These are phyloP conservation scores for Chlorencoelia australis DNA, from an alignment of 2,329 filamentous ascomycete species.

Conservation along the genomic window DNA sequence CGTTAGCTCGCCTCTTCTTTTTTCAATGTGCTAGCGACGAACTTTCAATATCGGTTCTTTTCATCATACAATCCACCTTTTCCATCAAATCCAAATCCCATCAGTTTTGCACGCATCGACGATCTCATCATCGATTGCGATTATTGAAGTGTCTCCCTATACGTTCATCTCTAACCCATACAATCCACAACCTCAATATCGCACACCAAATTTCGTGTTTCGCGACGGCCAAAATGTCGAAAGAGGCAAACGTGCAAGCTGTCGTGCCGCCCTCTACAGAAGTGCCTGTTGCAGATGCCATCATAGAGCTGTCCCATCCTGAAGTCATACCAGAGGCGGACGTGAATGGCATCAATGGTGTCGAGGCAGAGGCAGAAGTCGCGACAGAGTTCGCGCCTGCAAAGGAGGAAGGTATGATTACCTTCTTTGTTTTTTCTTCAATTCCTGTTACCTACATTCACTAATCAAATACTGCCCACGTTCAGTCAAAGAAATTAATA, in stretches of 20 bases:
- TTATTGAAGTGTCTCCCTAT: constrained; percentile 11
- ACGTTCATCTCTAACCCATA: constrained; percentile 13
- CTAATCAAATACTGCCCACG: constrained; percentile 14
- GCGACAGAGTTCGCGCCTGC: constrained; percentile 15
- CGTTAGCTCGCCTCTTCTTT: too few relatives aligned
- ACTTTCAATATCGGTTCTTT: too few relatives aligned
- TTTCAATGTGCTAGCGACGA: too few relatives aligned
- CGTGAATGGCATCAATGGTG: constrained; percentile 15
- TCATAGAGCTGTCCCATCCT: constrained; percentile 7
- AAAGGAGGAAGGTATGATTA: constrained; percentile 16
- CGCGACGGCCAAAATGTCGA: constrained; percentile 22
- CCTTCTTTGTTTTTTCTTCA: constrained; percentile 8
- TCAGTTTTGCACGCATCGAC: not conserved
- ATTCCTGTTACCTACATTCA: constrained; percentile 4
- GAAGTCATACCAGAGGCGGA: constrained; percentile 12
- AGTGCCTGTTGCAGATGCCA: constrained; percentile 7
- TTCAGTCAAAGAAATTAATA: constrained; percentile 14
- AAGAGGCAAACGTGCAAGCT: constrained; percentile 18
- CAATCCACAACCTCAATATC: constrained; percentile 7
- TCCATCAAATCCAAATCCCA: too few relatives aligned
- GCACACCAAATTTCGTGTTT: constrained; percentile 10
- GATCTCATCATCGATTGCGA: constrained; percentile 8
- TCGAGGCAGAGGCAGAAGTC: constrained; percentile 16
- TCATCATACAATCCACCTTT: too few relatives aligned
- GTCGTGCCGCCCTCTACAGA: constrained; percentile 12